Conservation (phyloP, 176 grass and related monocot genomes). For the Tillandsia fasciculata region DNA sequence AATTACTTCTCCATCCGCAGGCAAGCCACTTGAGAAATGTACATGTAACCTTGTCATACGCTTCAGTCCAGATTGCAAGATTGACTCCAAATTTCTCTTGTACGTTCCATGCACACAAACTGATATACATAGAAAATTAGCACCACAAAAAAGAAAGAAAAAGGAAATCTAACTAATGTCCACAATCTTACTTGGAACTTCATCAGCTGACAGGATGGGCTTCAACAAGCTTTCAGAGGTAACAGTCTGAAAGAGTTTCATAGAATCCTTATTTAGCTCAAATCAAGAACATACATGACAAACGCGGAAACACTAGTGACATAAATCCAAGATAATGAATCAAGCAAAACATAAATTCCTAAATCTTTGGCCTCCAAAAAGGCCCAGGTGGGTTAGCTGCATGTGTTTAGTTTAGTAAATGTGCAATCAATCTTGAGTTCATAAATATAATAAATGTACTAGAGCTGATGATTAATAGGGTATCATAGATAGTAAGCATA, state of each 20-base stretch:
- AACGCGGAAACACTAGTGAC: background rate
- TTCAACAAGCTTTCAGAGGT: conserved; percentile 77
- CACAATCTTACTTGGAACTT: conserved; percentile 41
- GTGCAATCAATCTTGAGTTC: too few relatives aligned
- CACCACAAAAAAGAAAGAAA: conserved; percentile 26
- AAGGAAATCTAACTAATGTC: conserved; percentile 6
- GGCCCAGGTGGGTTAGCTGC: too few relatives aligned
- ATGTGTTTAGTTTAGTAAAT: too few relatives aligned
- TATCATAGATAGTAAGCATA: too few relatives aligned
- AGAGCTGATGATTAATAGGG: too few relatives aligned
- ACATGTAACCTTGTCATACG: conserved; percentile 72
- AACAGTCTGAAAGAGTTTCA: conserved; percentile 42
- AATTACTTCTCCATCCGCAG: conserved; percentile 52
- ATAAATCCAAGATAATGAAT: background rate
- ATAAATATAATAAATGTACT: too few relatives aligned
- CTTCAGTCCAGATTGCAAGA: conserved; percentile 63
- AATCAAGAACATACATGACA: background rate
- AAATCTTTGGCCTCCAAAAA: background rate
- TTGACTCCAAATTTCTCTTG: conserved; percentile 63
- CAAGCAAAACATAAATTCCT: background rate
- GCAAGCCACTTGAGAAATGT: conserved; percentile 85
- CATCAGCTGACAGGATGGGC: conserved; percentile 72
- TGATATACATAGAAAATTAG: background rate
- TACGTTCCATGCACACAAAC: conserved; percentile 91
- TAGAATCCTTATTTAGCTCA: conserved; percentile 4